Base-by-base conservation (phyloP, 2,329 filamentous ascomycete species). In the Fonsecaea erecta region DNA sequence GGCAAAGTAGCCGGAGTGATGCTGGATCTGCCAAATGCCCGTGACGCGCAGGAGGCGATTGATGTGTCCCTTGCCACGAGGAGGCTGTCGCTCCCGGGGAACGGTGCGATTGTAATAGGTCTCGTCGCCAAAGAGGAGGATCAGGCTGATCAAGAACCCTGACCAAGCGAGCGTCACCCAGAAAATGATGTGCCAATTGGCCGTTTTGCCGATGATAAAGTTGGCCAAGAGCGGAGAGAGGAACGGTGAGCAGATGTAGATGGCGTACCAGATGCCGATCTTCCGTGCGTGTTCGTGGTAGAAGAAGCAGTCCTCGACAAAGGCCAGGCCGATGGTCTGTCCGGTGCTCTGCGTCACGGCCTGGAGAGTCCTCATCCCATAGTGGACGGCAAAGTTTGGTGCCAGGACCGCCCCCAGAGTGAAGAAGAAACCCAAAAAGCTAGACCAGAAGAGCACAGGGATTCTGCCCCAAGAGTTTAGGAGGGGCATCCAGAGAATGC, bases 401-500 rank as follows among this genome's bases (percentile, higher is more conserved):
- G 77, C 73, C 9, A 67, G 74, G 14, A 75, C 74, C 55, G 73
- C 77, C 71, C 77, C 77, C 14, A 75, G 71, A 5, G 75, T 74
- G 0, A 77, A 79, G 14, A 70, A 73, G 1, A 77, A 54, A 6
- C 75, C 75, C 3, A 75, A 51, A 6, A 78, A 40, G 11, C 72
- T 70, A 55, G 77, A 79, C 18, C 69, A 62, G 69, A 81, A 79
- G 8, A 80, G 71, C 1, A 81, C 74, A 0, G 79, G 79, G 3
- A 76, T 72, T n/a, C 80, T 77, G 1, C 80, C 80, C 63, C 79
- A 80, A 65, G 77, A 80, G 8, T 74, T 75, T 0, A 76, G 72
- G 0, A 80, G 66, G 5, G 73, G 73, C 5, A 81, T 77, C 11
- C 76, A 74, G 37, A 80, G 12, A 78, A 56, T 5, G 77, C 78